A percentile compares a stretch with the other conserved stretches of the same genome.
These are phyloP conservation scores for Salix dunnii DNA, from an alignment of 345 rosid species.

Conservation along the genomic window DNA sequence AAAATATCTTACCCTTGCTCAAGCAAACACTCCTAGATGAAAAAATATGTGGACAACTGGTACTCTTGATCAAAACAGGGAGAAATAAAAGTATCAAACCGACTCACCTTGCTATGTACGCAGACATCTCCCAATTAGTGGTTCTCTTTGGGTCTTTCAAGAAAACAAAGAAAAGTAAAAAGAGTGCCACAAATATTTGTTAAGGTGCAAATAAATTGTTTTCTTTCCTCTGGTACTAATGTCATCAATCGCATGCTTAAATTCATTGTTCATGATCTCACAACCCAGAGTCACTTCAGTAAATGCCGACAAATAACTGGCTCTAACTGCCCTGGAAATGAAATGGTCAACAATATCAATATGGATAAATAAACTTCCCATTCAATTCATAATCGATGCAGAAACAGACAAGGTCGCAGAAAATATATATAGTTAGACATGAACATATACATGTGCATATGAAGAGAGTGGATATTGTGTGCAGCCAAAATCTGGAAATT, in stretches of 20 bases:
- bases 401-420: not conserved
- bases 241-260: conserved; percentile 24
- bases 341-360: conserved; percentile 9
- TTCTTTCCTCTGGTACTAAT: conserved; percentile 30
- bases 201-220: conserved; percentile 73
- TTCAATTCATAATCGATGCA: not conserved
- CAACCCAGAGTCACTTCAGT: conserved; percentile 84
- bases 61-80: not conserved
- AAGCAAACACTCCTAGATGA: not conserved
- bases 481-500: not conserved
- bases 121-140: conserved; percentile 68
- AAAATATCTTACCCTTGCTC: not conserved
- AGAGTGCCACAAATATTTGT: conserved; percentile 80
- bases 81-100: conserved; percentile 11
- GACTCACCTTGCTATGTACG: conserved; percentile 77
- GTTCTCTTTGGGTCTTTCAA: conserved; percentile 55
- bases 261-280: conserved; percentile 44
- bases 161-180: conserved; percentile 67
- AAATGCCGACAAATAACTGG: conserved; percentile 62
- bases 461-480: not conserved
- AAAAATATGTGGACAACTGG: not conserved
- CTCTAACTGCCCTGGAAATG: conserved; percentile 68
- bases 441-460: not conserved
- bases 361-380: conserved; percentile 7
- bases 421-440: too few species aligned